Percentiles rank a stretch among this genome's conserved stretches.
Evolutionary conservation across 2,329 filamentous ascomycete genomes (phyloP).

Genomic region (Pezicula rhizophila): DNA sequence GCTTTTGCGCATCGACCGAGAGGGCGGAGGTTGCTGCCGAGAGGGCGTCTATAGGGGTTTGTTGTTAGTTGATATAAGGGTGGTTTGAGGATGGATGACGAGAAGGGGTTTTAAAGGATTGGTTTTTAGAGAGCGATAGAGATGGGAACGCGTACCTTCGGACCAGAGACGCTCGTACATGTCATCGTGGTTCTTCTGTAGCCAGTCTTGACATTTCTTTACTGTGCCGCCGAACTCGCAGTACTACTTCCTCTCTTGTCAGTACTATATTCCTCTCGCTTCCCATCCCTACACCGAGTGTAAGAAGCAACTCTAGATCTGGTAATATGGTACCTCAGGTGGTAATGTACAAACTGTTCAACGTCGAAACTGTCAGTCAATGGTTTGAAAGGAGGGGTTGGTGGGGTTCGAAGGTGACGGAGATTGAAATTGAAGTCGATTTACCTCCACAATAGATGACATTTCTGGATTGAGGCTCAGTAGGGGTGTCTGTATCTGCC

Average conservation of each 20-base stretch:
- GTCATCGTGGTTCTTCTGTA: slow-evolving; percentile 65
- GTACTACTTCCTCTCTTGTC: slow-evolving; percentile 56
- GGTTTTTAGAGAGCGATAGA: background rate
- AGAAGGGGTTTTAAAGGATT: background rate
- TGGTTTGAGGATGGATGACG: background rate
- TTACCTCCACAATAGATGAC: no score
- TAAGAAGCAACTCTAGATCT: no score
- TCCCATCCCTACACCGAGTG: background rate
- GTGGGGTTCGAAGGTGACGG: no score
- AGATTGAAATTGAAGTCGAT: no score
- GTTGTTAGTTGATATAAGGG: background rate
- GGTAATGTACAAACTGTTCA: no score
- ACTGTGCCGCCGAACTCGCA: slow-evolving; percentile 97
- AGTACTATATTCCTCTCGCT: slow-evolving; percentile 5
- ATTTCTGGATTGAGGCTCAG: no score
- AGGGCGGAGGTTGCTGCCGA: slow-evolving; percentile 80
- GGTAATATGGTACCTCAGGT: no score
- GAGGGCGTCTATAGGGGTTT: slow-evolving; percentile 56
- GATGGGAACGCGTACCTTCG: slow-evolving; percentile 50
- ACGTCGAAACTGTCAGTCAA: no score
- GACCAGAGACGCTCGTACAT: slow-evolving; percentile 82
- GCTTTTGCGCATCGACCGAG: slow-evolving; percentile 86
- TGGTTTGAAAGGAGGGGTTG: no score
- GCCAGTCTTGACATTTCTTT: slow-evolving; percentile 97
- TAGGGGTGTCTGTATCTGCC: no score